Evolutionary conservation across 495 filamentous ascomycete species (phyloP).

Genomic region (Aspergillus sparsus): DNA sequence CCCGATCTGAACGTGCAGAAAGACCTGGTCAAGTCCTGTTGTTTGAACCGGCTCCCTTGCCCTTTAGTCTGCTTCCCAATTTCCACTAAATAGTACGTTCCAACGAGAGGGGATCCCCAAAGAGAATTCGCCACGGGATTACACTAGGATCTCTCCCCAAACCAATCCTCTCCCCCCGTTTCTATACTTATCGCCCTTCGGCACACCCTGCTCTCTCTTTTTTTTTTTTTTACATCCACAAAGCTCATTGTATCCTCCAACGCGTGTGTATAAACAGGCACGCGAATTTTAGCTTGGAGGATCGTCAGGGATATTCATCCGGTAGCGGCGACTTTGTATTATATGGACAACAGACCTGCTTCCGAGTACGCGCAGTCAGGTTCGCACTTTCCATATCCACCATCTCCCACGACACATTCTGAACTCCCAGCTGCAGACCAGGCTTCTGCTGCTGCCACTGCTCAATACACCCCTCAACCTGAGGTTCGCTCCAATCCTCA

Average conservation of each 20-base stretch:
- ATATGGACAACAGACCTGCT: conserved; percentile 84
- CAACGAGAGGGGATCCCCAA: conserved; percentile 22
- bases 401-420: conserved; percentile 70
- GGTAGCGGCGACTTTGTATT: conserved; percentile 34
- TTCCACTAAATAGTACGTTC: conserved; percentile 29
- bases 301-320: conserved; percentile 28
- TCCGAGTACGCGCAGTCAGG: conserved; percentile 97
- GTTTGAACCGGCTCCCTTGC: neutral
- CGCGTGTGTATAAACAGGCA: conserved; percentile 31
- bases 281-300: conserved; percentile 28
- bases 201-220: conserved; percentile 22
- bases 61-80: conserved; percentile 9
- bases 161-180: conserved; percentile 21
- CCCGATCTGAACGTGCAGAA: conserved; percentile 16
- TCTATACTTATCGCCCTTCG: conserved; percentile 20
- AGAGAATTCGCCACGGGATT: conserved; percentile 21
- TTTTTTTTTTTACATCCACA: conserved; percentile 23
- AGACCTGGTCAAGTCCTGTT: conserved; percentile 7
- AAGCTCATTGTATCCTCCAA: conserved; percentile 35
- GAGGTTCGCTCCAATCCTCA: conserved; percentile 49
- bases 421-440: conserved; percentile 83
- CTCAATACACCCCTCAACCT: conserved; percentile 51
- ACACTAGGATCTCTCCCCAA: conserved; percentile 19
- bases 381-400: conserved; percentile 85
- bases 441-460: conserved; percentile 70